Evolutionary conservation across 129 eudicot genomes (phyloP).

Genomic region (Logfia minima): DNA sequence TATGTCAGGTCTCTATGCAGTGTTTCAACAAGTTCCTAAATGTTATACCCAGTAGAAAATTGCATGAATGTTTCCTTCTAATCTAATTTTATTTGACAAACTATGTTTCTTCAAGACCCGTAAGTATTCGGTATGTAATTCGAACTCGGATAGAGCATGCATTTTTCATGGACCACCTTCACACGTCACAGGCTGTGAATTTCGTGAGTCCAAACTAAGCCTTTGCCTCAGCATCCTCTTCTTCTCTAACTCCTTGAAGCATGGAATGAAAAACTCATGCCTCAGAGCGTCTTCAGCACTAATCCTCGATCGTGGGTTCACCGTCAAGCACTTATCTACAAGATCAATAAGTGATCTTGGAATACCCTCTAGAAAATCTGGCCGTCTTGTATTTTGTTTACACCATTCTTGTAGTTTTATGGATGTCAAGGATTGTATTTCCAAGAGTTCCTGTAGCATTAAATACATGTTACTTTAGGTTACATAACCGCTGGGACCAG

Average conservation of each 20-base stretch:
- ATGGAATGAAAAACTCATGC: constrained; percentile 77
- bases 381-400: constrained; percentile 53
- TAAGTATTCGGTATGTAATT: background rate
- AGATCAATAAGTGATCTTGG: constrained; percentile 78
- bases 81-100: background rate
- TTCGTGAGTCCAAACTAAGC: constrained; percentile 38
- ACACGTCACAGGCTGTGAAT: constrained; percentile 19
- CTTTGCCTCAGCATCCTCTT: constrained; percentile 54
- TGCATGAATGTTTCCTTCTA: constrained; percentile 3
- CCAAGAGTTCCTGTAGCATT: constrained; percentile 64
- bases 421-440: constrained; percentile 48
- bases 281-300: constrained; percentile 86
- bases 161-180: constrained; percentile 33
- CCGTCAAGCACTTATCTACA: constrained; percentile 82
- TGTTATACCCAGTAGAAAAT: background rate
- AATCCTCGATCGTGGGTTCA: constrained; percentile 80
- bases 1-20: background rate
- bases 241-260: constrained; percentile 50
- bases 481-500: background rate
- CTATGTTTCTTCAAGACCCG: background rate
- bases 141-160: background rate
- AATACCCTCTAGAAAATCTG: constrained; percentile 47
- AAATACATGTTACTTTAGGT: constrained; percentile 9
- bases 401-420: constrained; percentile 73
- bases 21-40: background rate